phyloP scores from a whole-genome alignment of 495 filamentous ascomycete genomes.

The Halenospora varia region DNA sequence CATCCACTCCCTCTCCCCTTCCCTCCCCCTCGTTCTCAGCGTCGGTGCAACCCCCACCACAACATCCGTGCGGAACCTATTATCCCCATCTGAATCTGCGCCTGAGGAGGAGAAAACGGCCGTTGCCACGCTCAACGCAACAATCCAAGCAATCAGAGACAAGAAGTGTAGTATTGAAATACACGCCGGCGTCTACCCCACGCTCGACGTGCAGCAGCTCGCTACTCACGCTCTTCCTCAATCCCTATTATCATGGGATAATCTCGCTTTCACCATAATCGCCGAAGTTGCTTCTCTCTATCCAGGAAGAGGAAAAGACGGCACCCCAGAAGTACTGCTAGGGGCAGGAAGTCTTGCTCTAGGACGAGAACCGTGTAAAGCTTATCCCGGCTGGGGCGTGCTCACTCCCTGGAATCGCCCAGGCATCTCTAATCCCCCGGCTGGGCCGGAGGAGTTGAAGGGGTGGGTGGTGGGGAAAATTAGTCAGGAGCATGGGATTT shows the following conservation, averaged over 20 bases:
- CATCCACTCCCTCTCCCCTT: constrained; percentile 27
- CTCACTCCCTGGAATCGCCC: constrained; percentile 53
- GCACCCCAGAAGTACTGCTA: constrained; percentile 62
- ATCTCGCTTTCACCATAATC: constrained; percentile 66
- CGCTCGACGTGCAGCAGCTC: constrained; percentile 79
- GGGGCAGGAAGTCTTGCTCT: constrained; percentile 68
- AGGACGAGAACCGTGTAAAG: constrained; percentile 70
- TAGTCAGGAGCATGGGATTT: constrained; percentile 64
- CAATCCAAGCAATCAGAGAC: constrained; percentile 23
- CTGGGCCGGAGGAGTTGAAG: constrained; percentile 36
- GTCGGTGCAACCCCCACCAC: constrained; percentile 83
- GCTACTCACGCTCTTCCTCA: constrained; percentile 58
- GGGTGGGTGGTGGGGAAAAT: constrained; percentile 60
- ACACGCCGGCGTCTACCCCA: constrained; percentile 70
- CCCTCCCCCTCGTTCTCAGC: constrained; percentile 53
- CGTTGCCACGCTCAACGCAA: constrained; percentile 13
- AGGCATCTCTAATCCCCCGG: constrained; percentile 4
- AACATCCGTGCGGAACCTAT: constrained; percentile 43
- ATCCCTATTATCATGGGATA: constrained; percentile 36
- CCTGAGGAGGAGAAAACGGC: constrained; percentile 8
- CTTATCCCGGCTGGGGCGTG: constrained; percentile 71
- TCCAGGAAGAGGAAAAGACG: constrained; percentile 43
- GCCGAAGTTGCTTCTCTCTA: constrained; percentile 74
- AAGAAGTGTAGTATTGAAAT: constrained; percentile 51
- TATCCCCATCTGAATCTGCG: not conserved